Conservation (phyloP, 2,329 filamentous ascomycete species). For the Pseudogymnoascus sp. region DNA sequence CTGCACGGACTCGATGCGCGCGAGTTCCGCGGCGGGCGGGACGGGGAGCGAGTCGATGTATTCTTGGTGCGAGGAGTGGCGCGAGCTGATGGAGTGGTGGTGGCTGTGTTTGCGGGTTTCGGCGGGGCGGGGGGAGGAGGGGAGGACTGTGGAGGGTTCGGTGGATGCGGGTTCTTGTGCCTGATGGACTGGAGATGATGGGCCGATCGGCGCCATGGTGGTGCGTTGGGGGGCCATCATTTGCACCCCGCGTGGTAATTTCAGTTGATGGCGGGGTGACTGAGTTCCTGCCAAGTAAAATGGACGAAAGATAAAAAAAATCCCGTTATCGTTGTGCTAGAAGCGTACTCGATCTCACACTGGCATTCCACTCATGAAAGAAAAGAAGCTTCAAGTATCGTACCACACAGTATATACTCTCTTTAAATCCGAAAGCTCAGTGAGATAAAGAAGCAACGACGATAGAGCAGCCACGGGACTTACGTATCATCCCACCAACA, state of each 20-base stretch:
- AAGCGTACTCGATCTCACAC: neutral
- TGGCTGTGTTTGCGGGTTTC: neutral
- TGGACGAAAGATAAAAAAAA: neutral
- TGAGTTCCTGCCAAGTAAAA: neutral
- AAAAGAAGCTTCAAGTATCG: neutral
- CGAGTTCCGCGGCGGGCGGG: conserved; percentile 34
- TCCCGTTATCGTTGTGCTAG: neutral
- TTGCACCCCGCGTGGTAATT: neutral
- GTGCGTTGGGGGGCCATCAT: neutral
- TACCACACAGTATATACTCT: neutral
- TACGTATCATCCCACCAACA: neutral
- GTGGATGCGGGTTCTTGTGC: neutral
- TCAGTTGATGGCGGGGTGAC: neutral
- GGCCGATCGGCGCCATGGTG: neutral
- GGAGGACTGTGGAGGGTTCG: neutral
- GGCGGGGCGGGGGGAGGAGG: neutral
- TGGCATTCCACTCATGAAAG: neutral
- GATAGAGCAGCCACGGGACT: neutral
- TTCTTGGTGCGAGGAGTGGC: conserved; percentile 21
- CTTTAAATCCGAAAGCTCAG: neutral
- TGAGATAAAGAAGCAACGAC: neutral
- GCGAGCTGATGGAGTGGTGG: neutral
- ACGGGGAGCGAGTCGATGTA: conserved; percentile 25
- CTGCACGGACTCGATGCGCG: conserved; percentile 44
- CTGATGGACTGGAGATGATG: neutral